phyloP scores from a whole-genome alignment of 108 stramenopile genomes.

The Cyclotella sp. region DNA sequence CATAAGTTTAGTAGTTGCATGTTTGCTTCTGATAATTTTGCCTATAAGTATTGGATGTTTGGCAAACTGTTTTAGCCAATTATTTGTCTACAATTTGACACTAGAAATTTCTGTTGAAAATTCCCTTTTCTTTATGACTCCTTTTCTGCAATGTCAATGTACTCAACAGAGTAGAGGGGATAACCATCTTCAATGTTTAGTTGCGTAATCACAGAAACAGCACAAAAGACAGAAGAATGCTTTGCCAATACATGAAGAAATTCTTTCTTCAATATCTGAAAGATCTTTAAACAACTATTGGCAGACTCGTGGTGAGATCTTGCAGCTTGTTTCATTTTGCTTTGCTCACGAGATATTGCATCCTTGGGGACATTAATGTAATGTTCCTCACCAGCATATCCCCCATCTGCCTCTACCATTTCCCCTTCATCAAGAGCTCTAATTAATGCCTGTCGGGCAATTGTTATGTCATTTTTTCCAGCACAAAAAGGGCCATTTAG shows the following conservation, averaged over 20 bases:
- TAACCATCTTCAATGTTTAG: conserved; percentile 8
- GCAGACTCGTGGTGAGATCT: not conserved
- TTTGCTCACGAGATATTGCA: too few relatives aligned
- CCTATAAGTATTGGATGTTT: too few relatives aligned
- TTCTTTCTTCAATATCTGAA: not conserved
- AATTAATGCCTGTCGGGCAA: not conserved
- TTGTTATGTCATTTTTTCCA: not conserved
- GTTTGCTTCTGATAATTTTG: too few relatives aligned
- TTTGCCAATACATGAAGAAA: not conserved
- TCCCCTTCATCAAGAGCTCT: conserved; percentile 2
- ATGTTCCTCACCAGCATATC: not conserved
- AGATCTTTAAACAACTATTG: not conserved
- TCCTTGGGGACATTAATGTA: too few relatives aligned
- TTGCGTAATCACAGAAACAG: conserved; percentile 4
- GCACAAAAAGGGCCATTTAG: conserved; percentile 8
- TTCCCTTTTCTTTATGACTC: too few relatives aligned
- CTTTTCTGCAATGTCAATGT: not conserved
- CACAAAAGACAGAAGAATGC: conserved; percentile 6
- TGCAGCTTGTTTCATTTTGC: not conserved
- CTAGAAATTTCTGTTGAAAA: too few relatives aligned
- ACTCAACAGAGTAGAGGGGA: conserved; percentile 13
- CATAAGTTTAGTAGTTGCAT: too few relatives aligned
- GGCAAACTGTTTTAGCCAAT: too few relatives aligned
- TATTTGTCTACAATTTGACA: too few relatives aligned
- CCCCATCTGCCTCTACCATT: conserved; percentile 4